Evolutionary conservation across 2,329 filamentous ascomycete species (phyloP), one percentile per base, ranked within the genome.

Genomic region (Hypoxylon sp.): DNA sequence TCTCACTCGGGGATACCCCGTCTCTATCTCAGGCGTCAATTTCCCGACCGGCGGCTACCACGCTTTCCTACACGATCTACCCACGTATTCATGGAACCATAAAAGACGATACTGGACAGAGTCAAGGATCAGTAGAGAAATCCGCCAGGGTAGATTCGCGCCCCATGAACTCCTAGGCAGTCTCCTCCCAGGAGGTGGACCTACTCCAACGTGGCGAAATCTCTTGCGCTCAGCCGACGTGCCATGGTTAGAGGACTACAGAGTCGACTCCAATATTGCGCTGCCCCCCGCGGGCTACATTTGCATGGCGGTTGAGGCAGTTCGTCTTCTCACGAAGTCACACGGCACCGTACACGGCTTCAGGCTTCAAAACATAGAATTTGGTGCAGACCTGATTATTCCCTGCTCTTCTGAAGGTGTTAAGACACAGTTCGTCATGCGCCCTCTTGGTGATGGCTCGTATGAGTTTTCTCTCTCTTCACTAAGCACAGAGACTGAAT

Each of bases 221-320:
- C 57, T 76, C 11, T 24, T 78, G n/a, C 72, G 73, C 11, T 46
- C 73, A 4, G 60, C 57, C 3, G 75, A 78, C 35, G n/a, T 78
- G 0, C 76, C 78, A 0, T 86, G 86, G 69, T 78, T 84, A 0
- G 75, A 80, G 37, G 83, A 86, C 64, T 84, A 86, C 71, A 67
- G 75, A 37, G 81, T 85, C 70, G 79, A 84, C 6, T 31, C 17
- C 2, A 32, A 32, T 1, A 17, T 51, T 1, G 32, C 69, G 1
- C 82, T 82, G 54, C 81, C 84, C 19, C 82, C 79, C 1, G 78
- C 80, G 0, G 77, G 48, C 7, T 73, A 71, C 46, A 32, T 73
- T 5, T 8, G 44, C 13, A 68, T 73, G 62, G 69, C 71, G 1
- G 62, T 73, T 8, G 69, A 72, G 48, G 69, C 71, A 29, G 17